Percentiles rank a stretch among this genome's conserved stretches.
phyloP scores from a whole-genome alignment of 345 rosid species.

The Linum lewisii region DNA sequence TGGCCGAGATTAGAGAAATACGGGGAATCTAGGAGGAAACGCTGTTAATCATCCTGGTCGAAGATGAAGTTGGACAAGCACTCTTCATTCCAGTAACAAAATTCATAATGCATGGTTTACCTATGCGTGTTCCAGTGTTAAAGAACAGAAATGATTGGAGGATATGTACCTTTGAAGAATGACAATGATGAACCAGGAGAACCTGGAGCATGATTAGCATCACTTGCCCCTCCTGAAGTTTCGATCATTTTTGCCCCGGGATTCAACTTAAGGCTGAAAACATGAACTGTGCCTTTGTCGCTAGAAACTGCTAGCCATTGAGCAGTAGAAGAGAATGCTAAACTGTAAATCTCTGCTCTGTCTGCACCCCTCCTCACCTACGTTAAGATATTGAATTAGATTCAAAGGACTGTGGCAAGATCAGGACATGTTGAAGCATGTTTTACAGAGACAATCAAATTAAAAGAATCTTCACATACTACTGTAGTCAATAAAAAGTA shows the following conservation, averaged over 20 bases:
- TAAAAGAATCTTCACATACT: no score
- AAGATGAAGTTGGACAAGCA: no score
- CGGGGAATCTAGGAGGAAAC: no score
- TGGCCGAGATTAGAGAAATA: no score
- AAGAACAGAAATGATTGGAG: no score
- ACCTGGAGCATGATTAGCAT: slow-evolving; percentile 18
- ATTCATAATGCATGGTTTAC: no score
- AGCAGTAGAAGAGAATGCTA: slow-evolving; percentile 83
- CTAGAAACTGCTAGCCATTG: slow-evolving; percentile 96
- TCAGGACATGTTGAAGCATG: no score
- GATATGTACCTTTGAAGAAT: slow-evolving; percentile 58
- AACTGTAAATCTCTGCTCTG: slow-evolving; percentile 91
- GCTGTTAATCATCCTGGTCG: no score
- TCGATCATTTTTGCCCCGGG: slow-evolving; percentile 42
- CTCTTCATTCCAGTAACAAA: no score
- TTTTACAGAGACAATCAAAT: no score
- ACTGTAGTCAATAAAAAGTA: no score
- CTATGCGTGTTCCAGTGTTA: no score
- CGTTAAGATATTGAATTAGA: neutral
- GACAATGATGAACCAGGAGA: slow-evolving; percentile 57
- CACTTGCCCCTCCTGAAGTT: slow-evolving; percentile 25
- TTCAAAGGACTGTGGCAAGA: neutral
- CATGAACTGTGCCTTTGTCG: slow-evolving; percentile 97
- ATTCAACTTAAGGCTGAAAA: slow-evolving; percentile 76
- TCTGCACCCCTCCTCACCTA: slow-evolving; percentile 98